Conservation (phyloP, 2,329 filamentous ascomycete species). For the Aphanoascus verrucosus region DNA sequence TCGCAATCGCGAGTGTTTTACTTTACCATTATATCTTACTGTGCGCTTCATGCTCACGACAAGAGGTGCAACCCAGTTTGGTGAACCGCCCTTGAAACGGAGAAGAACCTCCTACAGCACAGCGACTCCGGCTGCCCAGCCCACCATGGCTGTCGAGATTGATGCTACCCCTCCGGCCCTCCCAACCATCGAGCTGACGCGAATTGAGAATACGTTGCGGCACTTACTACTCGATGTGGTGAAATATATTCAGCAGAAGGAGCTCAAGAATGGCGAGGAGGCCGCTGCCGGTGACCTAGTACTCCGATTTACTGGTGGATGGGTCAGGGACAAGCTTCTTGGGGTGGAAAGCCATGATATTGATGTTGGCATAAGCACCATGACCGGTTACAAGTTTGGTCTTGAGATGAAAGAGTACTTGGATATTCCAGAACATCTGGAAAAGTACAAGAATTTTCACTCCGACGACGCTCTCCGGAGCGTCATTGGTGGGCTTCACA, state of each 20-base stretch:
- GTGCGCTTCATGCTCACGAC: constrained; percentile 4
- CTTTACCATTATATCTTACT: not conserved
- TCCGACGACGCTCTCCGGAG: constrained; percentile 34
- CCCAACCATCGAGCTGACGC: constrained; percentile 49
- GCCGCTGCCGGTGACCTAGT: constrained; percentile 23
- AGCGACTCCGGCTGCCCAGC: constrained; percentile 1
- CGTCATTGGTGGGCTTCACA: constrained; percentile 66
- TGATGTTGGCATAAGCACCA: constrained; percentile 40
- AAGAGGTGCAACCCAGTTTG: constrained; percentile 14
- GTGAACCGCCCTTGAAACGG: constrained; percentile 25
- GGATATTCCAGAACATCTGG: constrained; percentile 29
- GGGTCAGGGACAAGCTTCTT: constrained; percentile 42
- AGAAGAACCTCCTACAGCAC: constrained; percentile 23
- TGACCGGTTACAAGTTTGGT: constrained; percentile 42
- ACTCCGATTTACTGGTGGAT: constrained; percentile 40
- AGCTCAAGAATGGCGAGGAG: constrained; percentile 31
- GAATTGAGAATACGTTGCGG: constrained; percentile 61
- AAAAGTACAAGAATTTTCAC: constrained; percentile 38
- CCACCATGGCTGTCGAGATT: constrained; percentile 19
- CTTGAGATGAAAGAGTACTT: constrained; percentile 35
- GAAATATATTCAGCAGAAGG: constrained; percentile 44
- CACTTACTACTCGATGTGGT: constrained; percentile 75
- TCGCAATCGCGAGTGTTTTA: not conserved
- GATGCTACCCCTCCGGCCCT: constrained; percentile 7
- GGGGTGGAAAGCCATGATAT: constrained; percentile 40